Percentiles rank a stretch among this genome's conserved stretches.
Evolutionary conservation across 176 grass and related monocot genomes (phyloP).

Genomic region (Phragmites australis): DNA sequence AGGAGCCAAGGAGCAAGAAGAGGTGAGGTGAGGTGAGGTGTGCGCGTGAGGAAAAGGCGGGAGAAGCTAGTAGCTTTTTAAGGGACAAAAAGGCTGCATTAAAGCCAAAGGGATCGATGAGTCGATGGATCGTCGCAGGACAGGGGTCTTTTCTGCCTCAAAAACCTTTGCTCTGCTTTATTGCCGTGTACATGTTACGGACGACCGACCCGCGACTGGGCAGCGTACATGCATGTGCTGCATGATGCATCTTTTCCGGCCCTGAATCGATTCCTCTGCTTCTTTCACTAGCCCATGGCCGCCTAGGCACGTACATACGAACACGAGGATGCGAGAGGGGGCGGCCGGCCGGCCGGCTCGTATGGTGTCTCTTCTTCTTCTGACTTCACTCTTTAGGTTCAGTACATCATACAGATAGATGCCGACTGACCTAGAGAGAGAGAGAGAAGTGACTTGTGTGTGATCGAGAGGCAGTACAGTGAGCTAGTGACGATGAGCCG

Average conservation of each 20-base stretch:
- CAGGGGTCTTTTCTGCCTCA: constrained; percentile 30
- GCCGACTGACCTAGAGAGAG: neutral
- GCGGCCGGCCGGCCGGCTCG: neutral
- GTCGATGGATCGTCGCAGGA: constrained; percentile 27
- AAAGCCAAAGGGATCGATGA: constrained; percentile 16
- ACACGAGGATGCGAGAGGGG: too few species aligned
- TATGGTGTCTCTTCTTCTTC: neutral
- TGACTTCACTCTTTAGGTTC: constrained; percentile 13
- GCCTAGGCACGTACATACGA: constrained; percentile 4
- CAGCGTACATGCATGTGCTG: neutral
- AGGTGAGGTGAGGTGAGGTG: neutral
- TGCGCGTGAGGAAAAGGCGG: neutral
- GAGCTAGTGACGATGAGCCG: neutral
- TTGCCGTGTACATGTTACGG: neutral
- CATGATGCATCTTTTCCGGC: constrained; percentile 44
- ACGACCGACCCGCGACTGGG: constrained; percentile 1
- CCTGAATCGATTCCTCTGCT: neutral
- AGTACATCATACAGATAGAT: neutral
- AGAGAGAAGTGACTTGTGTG: neutral
- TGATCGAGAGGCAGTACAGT: too few species aligned
- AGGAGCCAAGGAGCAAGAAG: neutral
- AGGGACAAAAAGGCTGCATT: constrained; percentile 53
- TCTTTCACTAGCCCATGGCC: constrained; percentile 10
- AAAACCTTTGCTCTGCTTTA: constrained; percentile 42
- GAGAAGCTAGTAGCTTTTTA: constrained; percentile 41